Evolutionary conservation across 2,329 filamentous ascomycete species (phyloP).

Genomic region (Macrophomina phaseolina): DNA sequence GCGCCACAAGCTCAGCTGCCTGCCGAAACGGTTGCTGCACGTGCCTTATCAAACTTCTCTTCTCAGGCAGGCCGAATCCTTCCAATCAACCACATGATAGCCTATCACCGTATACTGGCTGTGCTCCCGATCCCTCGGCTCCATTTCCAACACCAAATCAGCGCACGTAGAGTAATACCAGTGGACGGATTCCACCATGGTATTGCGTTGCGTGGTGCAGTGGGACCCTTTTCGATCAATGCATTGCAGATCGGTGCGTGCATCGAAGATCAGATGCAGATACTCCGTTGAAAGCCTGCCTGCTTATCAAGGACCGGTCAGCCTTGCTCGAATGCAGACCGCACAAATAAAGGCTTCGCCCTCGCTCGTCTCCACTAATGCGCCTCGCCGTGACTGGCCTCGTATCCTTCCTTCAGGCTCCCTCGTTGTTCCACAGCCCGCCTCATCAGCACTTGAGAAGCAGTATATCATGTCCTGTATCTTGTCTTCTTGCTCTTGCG

Average conservation of each 20-base stretch:
- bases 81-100: too few relatives aligned
- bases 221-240: too few relatives aligned
- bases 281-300: background rate
- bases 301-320: conserved; percentile 5
- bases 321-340: background rate
- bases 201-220: too few relatives aligned
- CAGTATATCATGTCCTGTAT: too few relatives aligned
- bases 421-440: too few relatives aligned
- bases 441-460: too few relatives aligned
- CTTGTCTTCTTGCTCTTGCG: background rate
- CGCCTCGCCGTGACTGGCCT: background rate
- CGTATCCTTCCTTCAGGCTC: background rate
- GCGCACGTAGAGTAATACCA: too few relatives aligned
- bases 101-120: too few relatives aligned
- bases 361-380: background rate
- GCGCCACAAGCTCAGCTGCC: background rate
- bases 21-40: background rate
- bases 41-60: conserved; percentile 3
- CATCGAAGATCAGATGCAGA: background rate
- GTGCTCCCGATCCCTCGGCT: too few relatives aligned
- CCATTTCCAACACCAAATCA: too few relatives aligned
- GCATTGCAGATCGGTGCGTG: background rate
- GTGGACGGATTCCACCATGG: too few relatives aligned
- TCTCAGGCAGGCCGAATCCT: background rate
- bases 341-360: background rate